Conservation (phyloP, 176 grass and related monocot species). For the Hyparrhenia diplandra region DNA sequence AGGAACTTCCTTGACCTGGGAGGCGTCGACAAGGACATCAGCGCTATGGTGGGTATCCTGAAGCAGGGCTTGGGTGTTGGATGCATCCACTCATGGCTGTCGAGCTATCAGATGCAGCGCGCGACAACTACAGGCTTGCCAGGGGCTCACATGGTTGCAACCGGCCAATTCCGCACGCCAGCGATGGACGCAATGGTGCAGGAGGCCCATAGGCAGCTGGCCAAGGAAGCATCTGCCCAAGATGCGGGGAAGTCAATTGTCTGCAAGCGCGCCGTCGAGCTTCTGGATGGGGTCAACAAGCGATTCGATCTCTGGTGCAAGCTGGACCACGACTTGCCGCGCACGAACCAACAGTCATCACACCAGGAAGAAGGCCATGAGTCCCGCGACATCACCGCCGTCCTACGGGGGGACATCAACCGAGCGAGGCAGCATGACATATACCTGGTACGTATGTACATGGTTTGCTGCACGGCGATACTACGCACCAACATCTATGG, state of each 20-base stretch:
- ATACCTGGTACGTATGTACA: too few species aligned
- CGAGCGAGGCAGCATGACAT: too few species aligned
- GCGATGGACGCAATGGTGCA: neutral
- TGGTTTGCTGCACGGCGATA: too few species aligned
- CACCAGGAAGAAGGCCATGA: too few species aligned
- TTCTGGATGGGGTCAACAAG: neutral
- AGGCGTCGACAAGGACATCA: neutral
- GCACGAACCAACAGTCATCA: too few species aligned
- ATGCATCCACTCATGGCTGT: neutral
- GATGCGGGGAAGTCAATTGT: neutral
- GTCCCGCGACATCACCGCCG: too few species aligned
- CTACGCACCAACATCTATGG: too few species aligned
- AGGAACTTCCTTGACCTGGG: neutral
- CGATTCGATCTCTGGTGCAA: too few species aligned
- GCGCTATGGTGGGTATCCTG: neutral
- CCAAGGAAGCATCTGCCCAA: neutral
- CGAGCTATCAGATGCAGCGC: neutral
- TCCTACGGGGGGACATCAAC: too few species aligned
- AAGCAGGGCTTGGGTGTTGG: neutral
- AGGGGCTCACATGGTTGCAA: neutral
- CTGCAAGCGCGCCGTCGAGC: neutral
- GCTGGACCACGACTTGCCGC: too few species aligned
- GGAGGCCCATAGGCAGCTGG: neutral
- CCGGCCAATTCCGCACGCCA: neutral
- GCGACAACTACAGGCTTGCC: neutral